Evolutionary conservation across 2,329 filamentous ascomycete genomes (phyloP).

Genomic region (Cordyceps javanica): DNA sequence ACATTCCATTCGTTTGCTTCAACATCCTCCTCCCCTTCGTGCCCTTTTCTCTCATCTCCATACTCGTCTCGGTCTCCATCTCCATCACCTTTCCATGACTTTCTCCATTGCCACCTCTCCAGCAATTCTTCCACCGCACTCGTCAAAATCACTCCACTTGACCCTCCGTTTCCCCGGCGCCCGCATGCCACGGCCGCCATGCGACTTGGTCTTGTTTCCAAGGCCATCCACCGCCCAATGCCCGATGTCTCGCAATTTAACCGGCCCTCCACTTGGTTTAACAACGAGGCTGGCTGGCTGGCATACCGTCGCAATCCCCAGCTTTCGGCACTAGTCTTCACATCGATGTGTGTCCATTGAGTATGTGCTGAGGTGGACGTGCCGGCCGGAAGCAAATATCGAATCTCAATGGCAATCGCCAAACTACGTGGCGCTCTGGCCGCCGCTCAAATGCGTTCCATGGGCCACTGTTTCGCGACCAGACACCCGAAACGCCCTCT

Average conservation of each 20-base stretch:
- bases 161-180: slow-evolving; percentile 5
- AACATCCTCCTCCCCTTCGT: background rate
- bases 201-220: slow-evolving; percentile 6
- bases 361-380: no score
- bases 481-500: background rate
- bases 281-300: background rate
- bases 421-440: no score
- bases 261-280: slow-evolving; percentile 1
- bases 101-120: no score
- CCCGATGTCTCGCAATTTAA: slow-evolving; percentile 11
- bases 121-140: background rate
- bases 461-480: background rate
- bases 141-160: background rate
- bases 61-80: background rate
- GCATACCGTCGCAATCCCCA: background rate
- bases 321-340: background rate
- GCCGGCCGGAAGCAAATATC: no score
- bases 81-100: background rate
- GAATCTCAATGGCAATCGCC: no score
- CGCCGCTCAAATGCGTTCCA: no score
- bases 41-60: background rate
- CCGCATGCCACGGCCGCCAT: background rate
- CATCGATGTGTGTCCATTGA: no score
- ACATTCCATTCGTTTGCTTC: background rate
- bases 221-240: no score